These are phyloP conservation scores for Oenanthe javanica DNA, from an alignment of 140 eudicot genomes.

Conservation along the genomic window DNA sequence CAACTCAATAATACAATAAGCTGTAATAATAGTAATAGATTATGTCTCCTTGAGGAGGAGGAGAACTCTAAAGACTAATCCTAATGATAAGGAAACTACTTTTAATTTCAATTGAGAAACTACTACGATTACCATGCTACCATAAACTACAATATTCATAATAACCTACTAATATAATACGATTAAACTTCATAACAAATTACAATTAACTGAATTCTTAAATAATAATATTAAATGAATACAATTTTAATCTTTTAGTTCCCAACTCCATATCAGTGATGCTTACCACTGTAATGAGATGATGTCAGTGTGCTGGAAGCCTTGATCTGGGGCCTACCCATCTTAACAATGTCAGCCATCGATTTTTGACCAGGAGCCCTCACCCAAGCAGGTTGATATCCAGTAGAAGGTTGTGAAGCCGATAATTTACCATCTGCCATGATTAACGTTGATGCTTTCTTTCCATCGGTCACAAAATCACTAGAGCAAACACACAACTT, in stretches of 20 bases:
- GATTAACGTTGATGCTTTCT: constrained; percentile 33
- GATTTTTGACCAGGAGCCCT: constrained; percentile 78
- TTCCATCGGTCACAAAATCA: constrained; percentile 37
- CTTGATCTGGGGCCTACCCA: constrained; percentile 83
- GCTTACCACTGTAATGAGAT: constrained; percentile 31
- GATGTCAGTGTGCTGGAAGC: constrained; percentile 24
- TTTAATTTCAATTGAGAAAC: background rate
- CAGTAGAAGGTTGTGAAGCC: constrained; percentile 45
- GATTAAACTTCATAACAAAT: background rate
- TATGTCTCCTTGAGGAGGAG: background rate
- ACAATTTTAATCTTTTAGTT: background rate
- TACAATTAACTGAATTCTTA: background rate
- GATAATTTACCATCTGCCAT: constrained; percentile 33
- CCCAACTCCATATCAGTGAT: background rate
- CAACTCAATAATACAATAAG: background rate
- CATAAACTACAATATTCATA: background rate
- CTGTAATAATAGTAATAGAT: background rate
- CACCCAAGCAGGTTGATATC: constrained; percentile 63
- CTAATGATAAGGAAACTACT: background rate
- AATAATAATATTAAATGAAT: background rate
- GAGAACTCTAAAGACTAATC: background rate
- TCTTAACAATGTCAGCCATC: constrained; percentile 96
- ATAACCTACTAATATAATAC: too few relatives aligned
- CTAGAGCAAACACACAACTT: constrained; percentile 26
- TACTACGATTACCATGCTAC: background rate